Base-by-base conservation (phyloP, 129 eudicot species). In the Calendula officinalis region DNA sequence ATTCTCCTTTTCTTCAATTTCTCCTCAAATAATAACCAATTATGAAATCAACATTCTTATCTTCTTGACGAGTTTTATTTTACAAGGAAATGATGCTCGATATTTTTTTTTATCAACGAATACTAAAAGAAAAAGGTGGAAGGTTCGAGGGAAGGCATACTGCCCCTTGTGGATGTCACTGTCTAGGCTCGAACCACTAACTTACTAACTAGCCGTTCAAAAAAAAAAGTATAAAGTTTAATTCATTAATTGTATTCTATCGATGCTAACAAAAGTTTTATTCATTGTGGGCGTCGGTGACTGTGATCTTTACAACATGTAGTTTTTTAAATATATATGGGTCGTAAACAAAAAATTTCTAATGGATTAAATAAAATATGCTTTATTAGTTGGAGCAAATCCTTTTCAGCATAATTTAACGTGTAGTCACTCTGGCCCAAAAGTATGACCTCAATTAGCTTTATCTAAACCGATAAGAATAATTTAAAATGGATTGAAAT, bases 281-380 rank as follows among this genome's bases (percentile, higher is more conserved):
- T 67, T 71, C 54, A 58, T 62, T 32, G 48, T 14, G 48, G 54
- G 56, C 61, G 76, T 71, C 76, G 69, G 70, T 71, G 69, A 62
- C 39, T 38, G 30, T 13, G 15, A 58, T 4, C 36, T 42, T 62
- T 11, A 11, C 68, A 71, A 71, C 43, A 71, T 62, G 62, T 63
- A 7, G 33, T 32, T 71, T 42, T 11, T 41, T 30, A 41, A 71
- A 34, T 41, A 46, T 71, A 39, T 34, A 57, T 48, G 4, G 34
- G 52, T 46, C 60, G 50, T 58, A 10, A 69, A n/a, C 5, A 58
- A 35, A 34, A n/a, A 6, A 32, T 68, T 32, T 59, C 7, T 34
- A 14, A 6, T 10, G 7, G 10, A 32, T 70, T 67, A 49, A 12
- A 58, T 57, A 16, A 59, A 49, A 60, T 60, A 60, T 48, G 52